A percentile compares a stretch with the other conserved stretches of the same genome.
Conservation (phyloP, 371 early-diverging fungal genomes). For the Choanephora cucurbitarum region DNA sequence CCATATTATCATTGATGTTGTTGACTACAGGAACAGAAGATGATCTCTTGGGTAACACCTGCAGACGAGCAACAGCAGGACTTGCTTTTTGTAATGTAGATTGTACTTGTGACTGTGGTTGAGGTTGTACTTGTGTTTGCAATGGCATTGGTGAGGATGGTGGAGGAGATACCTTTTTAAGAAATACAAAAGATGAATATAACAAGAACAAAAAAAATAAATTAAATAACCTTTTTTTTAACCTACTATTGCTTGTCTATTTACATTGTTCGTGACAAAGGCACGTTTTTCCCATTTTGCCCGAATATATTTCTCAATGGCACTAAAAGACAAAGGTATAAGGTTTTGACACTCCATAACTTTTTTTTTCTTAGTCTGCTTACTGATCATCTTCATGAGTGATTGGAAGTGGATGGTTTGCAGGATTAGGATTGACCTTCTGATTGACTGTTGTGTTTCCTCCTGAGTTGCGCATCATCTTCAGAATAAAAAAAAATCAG, state of each 20-base stretch:
- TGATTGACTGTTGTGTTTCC: slow-evolving; percentile 88
- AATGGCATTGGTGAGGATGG: neutral
- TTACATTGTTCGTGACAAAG: slow-evolving; percentile 53
- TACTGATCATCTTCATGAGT: slow-evolving; percentile 68
- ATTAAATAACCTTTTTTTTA: slow-evolving; percentile 2
- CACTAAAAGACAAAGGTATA: slow-evolving; percentile 40
- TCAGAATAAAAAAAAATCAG: neutral
- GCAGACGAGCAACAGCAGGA: slow-evolving; percentile 12
- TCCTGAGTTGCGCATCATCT: slow-evolving; percentile 63
- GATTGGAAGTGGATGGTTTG: slow-evolving; percentile 65
- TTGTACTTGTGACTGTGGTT: neutral
- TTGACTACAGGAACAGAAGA: slow-evolving; percentile 44
- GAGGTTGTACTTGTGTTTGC: neutral
- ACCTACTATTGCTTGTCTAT: slow-evolving; percentile 8
- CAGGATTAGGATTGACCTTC: slow-evolving; percentile 70
- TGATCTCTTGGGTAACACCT: slow-evolving; percentile 37
- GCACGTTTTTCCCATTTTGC: slow-evolving; percentile 90
- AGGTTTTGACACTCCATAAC: neutral
- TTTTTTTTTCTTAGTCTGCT: neutral
- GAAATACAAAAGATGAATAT: too few species aligned
- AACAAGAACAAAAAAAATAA: neutral
- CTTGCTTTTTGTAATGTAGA: neutral
- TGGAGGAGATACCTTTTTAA: neutral
- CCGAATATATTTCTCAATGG: slow-evolving; percentile 89
- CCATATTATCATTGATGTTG: slow-evolving; percentile 1